phyloP scores from a whole-genome alignment of 306 rosid species.

The Ceratonia siliqua region DNA sequence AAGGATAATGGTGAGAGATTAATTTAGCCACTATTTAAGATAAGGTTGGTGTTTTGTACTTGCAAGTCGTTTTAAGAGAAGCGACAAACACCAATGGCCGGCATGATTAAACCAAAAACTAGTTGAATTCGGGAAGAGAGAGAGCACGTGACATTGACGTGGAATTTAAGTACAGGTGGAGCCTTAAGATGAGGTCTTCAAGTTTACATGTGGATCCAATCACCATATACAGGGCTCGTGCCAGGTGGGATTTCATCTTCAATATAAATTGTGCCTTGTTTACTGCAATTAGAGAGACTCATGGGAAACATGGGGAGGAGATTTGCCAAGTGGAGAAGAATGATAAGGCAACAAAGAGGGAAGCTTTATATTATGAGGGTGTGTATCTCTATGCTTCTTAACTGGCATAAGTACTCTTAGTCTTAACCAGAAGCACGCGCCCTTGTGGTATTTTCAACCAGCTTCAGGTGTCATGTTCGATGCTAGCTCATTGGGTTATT shows the following conservation, averaged over 20 bases:
- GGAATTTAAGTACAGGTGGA: constrained; percentile 57
- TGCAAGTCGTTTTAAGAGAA: constrained; percentile 42
- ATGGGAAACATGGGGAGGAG: constrained; percentile 50
- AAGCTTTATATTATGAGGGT: constrained; percentile 77
- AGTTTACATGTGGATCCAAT: constrained; percentile 33
- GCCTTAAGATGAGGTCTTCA: constrained; percentile 41
- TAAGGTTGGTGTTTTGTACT: constrained; percentile 57
- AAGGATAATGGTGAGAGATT: constrained; percentile 51
- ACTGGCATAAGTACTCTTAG: constrained; percentile 68
- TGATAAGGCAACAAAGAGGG: constrained; percentile 74
- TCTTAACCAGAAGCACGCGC: constrained; percentile 40
- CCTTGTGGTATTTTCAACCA: constrained; percentile 4
- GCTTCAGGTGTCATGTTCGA: constrained; percentile 20
- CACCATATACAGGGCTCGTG: not conserved
- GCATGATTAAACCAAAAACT: constrained; percentile 55
- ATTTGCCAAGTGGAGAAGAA: constrained; percentile 68
- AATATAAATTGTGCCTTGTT: constrained; percentile 34
- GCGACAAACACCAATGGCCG: constrained; percentile 61
- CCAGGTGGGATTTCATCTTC: constrained; percentile 30
- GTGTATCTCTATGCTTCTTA: constrained; percentile 84
- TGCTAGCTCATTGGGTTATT: constrained; percentile 22
- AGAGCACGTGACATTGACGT: constrained; percentile 54
- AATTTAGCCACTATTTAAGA: constrained; percentile 45
- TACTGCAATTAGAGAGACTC: constrained; percentile 3
- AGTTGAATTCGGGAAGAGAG: constrained; percentile 43